A percentile compares a stretch with the other conserved stretches of the same genome.
Evolutionary conservation across 1,284 basidiomycete species (phyloP).

Genomic region (Sutorius eximius): DNA sequence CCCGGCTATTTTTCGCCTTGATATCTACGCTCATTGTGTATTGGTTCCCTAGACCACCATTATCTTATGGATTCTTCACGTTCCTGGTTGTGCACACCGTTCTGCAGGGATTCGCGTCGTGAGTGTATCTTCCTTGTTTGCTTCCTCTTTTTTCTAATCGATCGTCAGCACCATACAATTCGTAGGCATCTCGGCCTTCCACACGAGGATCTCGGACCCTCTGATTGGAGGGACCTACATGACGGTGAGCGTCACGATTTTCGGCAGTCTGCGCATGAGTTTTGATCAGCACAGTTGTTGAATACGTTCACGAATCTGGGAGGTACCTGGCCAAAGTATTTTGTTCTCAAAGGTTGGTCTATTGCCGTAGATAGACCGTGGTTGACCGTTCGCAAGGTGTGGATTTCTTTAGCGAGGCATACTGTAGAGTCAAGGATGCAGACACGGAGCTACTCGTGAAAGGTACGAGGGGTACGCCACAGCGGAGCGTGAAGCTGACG

Average conservation of each 20-base stretch:
- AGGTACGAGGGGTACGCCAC: slow-evolving; percentile 45
- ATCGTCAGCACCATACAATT: slow-evolving; percentile 88
- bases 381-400: slow-evolving; percentile 53
- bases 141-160: slow-evolving; percentile 4
- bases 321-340: slow-evolving; percentile 96
- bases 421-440: slow-evolving; percentile 68
- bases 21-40: slow-evolving; percentile 81
- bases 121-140: slow-evolving; percentile 29
- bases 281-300: slow-evolving; percentile 58
- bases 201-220: slow-evolving; percentile 96
- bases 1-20: slow-evolving; percentile 73
- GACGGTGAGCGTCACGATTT: slow-evolving; percentile 63
- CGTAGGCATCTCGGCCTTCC: slow-evolving; percentile 97
- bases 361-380: not conserved
- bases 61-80: slow-evolving; percentile 78
- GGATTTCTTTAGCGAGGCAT: slow-evolving; percentile 82
- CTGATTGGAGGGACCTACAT: slow-evolving; percentile 98
- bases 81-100: slow-evolving; percentile 83
- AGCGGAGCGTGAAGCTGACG: slow-evolving; percentile 9
- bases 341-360: slow-evolving; percentile 84
- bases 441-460: slow-evolving; percentile 53
- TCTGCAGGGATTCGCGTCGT: slow-evolving; percentile 84
- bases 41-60: slow-evolving; percentile 79
- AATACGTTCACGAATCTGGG: slow-evolving; percentile 98
- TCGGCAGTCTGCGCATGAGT: not conserved